Percentiles rank a stretch among this genome's conserved stretches.
phyloP scores from a whole-genome alignment of 345 rosid genomes.

The Eucalyptus dawsonii region DNA sequence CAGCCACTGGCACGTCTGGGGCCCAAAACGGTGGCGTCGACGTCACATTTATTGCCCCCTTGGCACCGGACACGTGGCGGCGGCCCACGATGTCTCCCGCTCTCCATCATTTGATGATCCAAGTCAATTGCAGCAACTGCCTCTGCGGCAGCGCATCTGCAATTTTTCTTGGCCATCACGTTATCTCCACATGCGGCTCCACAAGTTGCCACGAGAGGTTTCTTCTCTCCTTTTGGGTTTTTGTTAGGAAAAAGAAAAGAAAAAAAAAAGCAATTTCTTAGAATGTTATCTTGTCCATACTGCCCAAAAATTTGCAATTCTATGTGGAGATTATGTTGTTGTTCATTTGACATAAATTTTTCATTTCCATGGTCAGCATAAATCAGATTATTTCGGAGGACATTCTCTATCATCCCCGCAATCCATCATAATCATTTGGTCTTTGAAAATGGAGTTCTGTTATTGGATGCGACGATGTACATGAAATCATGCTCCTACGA shows the following conservation, averaged over 20 bases:
- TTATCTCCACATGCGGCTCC: neutral
- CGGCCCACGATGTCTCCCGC: neutral
- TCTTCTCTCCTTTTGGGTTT: neutral
- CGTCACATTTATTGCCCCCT: slow-evolving; percentile 8
- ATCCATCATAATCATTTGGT: neutral
- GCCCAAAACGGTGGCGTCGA: neutral
- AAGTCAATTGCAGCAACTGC: neutral
- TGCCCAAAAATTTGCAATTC: neutral
- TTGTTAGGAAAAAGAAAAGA: neutral
- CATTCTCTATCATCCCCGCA: neutral
- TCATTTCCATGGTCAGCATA: neutral
- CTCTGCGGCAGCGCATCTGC: neutral
- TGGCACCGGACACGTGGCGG: slow-evolving; percentile 1
- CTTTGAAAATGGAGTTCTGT: neutral
- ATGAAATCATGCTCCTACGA: neutral
- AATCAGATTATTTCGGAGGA: neutral
- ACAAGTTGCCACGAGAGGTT: neutral
- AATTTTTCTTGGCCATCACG: neutral
- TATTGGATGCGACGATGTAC: neutral
- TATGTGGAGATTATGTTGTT: neutral
- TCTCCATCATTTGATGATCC: neutral
- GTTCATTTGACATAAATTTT: neutral
- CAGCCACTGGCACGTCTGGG: neutral
- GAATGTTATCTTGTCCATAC: neutral
- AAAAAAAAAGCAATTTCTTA: neutral